Base-by-base conservation (phyloP, 495 filamentous ascomycete genomes). In the Penicillium canescens region DNA sequence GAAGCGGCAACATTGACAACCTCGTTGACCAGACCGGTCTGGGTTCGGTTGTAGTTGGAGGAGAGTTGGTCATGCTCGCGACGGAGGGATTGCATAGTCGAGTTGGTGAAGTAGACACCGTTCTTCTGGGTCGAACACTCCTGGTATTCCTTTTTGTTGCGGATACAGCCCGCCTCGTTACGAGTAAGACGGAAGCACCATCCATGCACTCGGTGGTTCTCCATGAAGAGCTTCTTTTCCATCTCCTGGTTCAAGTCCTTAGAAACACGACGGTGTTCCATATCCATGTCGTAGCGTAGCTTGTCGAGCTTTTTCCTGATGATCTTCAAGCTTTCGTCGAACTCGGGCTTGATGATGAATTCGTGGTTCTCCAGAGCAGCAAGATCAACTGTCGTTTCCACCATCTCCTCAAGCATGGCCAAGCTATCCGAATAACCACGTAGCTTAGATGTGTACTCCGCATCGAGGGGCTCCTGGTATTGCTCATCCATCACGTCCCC, bases 41-140 rank as follows among this genome's bases (percentile, higher is more conserved):
- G 95, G 1, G 93, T 99, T 38, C 91, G 85, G 69, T 96, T 95
- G 77, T 99, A 99, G 67, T 89, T 96, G 55, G 91, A 88, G 5
- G 92, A 95, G 0, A 96, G 79, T 72, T 98, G 92, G 64, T 98
- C 94, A 62, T 92, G 91, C 62, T 97, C 93, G 38, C 94, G 84
- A 39, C 94, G 88, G 50, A 94, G 75, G 28, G 83, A 76, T 62
- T 93, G 90, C 61, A 99, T 82, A n/a, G 73, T 81, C 43, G 83
- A 84, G 6, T 92, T 99, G 3, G 94, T 97, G 76, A 99, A 99
- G 74, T 92, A 98, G 43, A 98, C 95, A 34, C 94, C 94, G 69
- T 96, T 98, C 78, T 98, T 99, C 77, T 98, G 95, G 6, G 94
- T 99, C 13, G 92, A 96, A 69, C 91, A 95, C 74, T 99, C 94